Conservation (phyloP, 1,284 basidiomycete species). For the Sporisorium sorghi region DNA sequence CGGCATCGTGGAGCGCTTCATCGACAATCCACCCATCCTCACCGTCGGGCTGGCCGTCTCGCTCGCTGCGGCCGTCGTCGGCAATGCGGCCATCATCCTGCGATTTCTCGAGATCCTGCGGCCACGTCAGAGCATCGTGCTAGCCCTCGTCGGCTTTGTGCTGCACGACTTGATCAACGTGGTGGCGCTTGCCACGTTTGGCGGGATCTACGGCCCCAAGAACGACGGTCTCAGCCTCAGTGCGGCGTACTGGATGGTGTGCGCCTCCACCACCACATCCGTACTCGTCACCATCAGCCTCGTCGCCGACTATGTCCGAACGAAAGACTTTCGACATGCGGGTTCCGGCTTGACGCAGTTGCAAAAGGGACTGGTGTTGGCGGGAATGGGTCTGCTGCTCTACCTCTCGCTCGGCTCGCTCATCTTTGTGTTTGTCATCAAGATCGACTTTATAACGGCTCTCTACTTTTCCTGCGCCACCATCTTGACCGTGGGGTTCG, state of each 20-base stretch:
- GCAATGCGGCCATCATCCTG: slow-evolving; percentile 77
- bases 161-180: slow-evolving; percentile 78
- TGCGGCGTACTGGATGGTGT: slow-evolving; percentile 80
- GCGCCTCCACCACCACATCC: slow-evolving; percentile 80
- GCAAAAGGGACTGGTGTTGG: slow-evolving; percentile 81
- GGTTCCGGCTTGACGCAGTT: slow-evolving; percentile 81
- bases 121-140: slow-evolving; percentile 73
- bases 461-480: slow-evolving; percentile 76
- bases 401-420: slow-evolving; percentile 75
- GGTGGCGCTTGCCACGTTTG: slow-evolving; percentile 76
- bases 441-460: slow-evolving; percentile 72
- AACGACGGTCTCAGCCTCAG: slow-evolving; percentile 73
- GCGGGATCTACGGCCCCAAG: slow-evolving; percentile 74
- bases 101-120: slow-evolving; percentile 75
- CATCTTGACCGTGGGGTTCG: slow-evolving; percentile 79
- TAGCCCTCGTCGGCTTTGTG: slow-evolving; percentile 76
- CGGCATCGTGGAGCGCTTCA: slow-evolving; percentile 47
- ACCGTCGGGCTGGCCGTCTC: slow-evolving; percentile 78
- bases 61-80: slow-evolving; percentile 77
- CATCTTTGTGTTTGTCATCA: slow-evolving; percentile 46
- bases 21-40: slow-evolving; percentile 71
- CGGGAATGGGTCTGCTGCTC: slow-evolving; percentile 73
- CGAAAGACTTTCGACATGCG: slow-evolving; percentile 77
- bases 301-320: slow-evolving; percentile 74
- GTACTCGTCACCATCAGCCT: slow-evolving; percentile 79